phyloP scores from a whole-genome alignment of 2,329 filamentous ascomycete genomes.

The Aspergillus sp. region DNA sequence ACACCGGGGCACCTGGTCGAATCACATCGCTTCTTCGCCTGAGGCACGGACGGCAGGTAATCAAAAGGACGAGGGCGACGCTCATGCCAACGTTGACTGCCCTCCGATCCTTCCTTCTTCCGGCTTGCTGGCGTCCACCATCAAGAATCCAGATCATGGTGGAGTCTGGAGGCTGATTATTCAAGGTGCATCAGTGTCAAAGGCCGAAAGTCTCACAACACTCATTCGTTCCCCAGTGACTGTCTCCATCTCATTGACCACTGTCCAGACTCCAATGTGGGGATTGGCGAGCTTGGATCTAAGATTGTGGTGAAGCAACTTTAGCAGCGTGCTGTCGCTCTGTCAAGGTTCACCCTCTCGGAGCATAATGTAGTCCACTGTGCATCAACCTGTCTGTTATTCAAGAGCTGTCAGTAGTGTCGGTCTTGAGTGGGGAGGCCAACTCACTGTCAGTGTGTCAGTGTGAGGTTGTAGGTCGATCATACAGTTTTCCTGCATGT shows the following conservation, averaged over 20 bases:
- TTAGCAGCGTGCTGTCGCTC: background rate
- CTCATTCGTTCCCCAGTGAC: background rate
- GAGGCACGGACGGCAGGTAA: constrained; percentile 14
- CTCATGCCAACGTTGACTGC: background rate
- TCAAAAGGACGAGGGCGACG: constrained; percentile 1
- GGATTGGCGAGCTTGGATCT: background rate
- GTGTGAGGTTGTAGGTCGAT: background rate
- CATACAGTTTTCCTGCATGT: background rate
- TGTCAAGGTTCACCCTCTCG: background rate
- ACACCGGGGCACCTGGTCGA: constrained; percentile 8
- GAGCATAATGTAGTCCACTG: background rate
- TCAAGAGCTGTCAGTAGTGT: background rate
- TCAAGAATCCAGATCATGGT: background rate
- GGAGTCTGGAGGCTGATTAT: constrained; percentile 5
- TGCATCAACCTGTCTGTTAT: background rate
- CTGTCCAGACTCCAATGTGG: no score
- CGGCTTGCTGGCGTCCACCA: background rate
- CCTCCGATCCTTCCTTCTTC: constrained; percentile 6
- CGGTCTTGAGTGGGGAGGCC: background rate
- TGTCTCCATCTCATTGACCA: no score
- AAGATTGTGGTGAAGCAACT: background rate
- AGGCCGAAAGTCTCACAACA: no score
- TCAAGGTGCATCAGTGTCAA: background rate
- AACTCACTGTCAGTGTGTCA: background rate
- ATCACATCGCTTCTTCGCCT: constrained; percentile 13